A percentile compares a stretch with the other conserved stretches of the same genome.
These are phyloP conservation scores for Phytophthora podocarpi DNA, from an alignment of 352 stramenopile genomes.

Conservation along the genomic window DNA sequence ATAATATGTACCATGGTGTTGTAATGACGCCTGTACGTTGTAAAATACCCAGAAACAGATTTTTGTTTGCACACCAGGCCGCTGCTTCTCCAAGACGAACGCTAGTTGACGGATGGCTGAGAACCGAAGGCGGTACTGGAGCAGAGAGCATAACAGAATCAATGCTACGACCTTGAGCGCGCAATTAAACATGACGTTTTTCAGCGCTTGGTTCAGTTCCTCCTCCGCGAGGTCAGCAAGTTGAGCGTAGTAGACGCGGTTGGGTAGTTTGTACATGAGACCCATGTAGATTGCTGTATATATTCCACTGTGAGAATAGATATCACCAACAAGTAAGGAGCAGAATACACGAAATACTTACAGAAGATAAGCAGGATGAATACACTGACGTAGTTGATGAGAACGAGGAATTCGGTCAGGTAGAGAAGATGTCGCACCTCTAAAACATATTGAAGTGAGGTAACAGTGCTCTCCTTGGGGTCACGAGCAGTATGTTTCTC, in stretches of 20 bases:
- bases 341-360: too few relatives aligned
- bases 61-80: conserved; percentile 32
- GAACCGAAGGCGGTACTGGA: conserved; percentile 12
- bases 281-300: conserved; percentile 24
- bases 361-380: conserved; percentile 39
- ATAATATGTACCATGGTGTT: conserved; percentile 33
- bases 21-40: conserved; percentile 28
- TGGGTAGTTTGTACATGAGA: conserved; percentile 26
- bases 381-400: conserved; percentile 41
- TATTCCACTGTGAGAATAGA: not conserved
- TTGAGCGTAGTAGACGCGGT: conserved; percentile 29
- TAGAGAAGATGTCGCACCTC: conserved; percentile 30
- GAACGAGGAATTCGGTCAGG: conserved; percentile 34
- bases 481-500: not conserved
- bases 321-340: too few relatives aligned
- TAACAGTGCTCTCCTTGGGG: not conserved
- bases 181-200: conserved; percentile 27
- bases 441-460: conserved; percentile 5
- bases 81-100: conserved; percentile 44
- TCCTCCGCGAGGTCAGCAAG: conserved; percentile 17
- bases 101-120: conserved; percentile 35
- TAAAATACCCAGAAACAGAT: conserved; percentile 45
- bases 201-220: conserved; percentile 15
- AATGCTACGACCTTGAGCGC: conserved; percentile 22
- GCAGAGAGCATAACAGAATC: conserved; percentile 4